These are phyloP conservation scores for Pelargonium nanum DNA, from an alignment of 345 rosid genomes.

Conservation along the genomic window DNA sequence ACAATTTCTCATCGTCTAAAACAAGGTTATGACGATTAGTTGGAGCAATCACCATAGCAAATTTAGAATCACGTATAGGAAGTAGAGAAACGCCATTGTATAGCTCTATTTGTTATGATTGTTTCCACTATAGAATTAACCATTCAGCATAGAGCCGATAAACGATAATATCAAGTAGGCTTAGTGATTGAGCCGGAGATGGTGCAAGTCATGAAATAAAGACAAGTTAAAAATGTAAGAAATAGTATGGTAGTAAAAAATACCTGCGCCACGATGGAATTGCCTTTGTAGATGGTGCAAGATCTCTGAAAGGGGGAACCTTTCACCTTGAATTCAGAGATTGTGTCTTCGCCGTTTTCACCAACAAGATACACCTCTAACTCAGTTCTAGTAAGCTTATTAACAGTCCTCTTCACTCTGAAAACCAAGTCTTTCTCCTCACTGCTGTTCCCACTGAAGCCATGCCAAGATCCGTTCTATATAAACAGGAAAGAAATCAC, in stretches of 20 bases:
- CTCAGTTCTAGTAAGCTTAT: conserved; percentile 43
- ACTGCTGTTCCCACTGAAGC: conserved; percentile 36
- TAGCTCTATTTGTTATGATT: no score
- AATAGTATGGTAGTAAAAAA: neutral
- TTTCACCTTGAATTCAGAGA: conserved; percentile 37
- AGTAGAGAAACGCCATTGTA: no score
- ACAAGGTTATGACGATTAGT: no score
- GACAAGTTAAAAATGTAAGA: neutral
- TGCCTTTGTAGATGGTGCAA: conserved; percentile 52
- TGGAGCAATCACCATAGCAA: no score
- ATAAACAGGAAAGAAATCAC: conserved; percentile 15
- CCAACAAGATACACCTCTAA: conserved; percentile 39
- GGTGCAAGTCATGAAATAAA: neutral
- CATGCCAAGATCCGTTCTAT: conserved; percentile 62
- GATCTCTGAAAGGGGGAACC: conserved; percentile 75
- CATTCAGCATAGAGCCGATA: no score
- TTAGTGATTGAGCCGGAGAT: neutral
- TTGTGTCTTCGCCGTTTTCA: conserved; percentile 19
- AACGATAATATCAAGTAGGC: neutral
- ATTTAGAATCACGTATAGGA: no score
- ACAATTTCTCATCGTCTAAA: neutral
- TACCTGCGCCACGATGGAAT: conserved; percentile 78
- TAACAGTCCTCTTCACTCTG: conserved; percentile 40
- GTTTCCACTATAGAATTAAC: no score
- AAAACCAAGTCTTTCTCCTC: conserved; percentile 38